These are phyloP conservation scores for Leccinum boreale DNA, from an alignment of 768 basidiomycete genomes.

Conservation along the genomic window DNA sequence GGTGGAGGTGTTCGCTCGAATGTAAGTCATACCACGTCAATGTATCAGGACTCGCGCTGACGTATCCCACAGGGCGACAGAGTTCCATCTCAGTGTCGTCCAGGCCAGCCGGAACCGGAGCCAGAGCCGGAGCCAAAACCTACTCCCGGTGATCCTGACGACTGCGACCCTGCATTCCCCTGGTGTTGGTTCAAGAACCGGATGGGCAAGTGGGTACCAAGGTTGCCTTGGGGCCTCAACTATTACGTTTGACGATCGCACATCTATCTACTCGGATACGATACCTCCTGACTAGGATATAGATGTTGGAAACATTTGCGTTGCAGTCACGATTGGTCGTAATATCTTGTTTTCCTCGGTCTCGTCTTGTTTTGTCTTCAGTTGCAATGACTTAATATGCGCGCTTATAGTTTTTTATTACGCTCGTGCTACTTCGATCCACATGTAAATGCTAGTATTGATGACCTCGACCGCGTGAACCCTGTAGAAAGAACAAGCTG, in stretches of 20 bases:
- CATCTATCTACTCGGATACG: conserved; percentile 7
- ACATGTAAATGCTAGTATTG: neutral
- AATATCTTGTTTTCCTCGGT: neutral
- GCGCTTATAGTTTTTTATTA: neutral
- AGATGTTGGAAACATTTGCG: conserved; percentile 4
- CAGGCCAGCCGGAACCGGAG: conserved; percentile 12
- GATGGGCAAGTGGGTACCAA: conserved; percentile 18
- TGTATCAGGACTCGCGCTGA: neutral
- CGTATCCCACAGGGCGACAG: conserved; percentile 33
- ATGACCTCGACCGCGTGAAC: no score
- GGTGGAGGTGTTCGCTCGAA: conserved; percentile 84
- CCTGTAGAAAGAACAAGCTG: no score
- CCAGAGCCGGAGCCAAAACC: conserved; percentile 29
- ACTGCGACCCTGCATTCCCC: conserved; percentile 18
- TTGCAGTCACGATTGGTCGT: neutral
- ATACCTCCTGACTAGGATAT: conserved; percentile 15
- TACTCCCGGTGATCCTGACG: conserved; percentile 34
- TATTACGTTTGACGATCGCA: conserved; percentile 11
- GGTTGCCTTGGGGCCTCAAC: conserved; percentile 23
- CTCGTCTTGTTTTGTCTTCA: conserved; percentile 10
- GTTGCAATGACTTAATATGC: conserved; percentile 15
- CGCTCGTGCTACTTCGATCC: neutral
- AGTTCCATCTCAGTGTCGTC: conserved; percentile 41
- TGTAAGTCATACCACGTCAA: conserved; percentile 30
- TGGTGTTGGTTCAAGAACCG: conserved; percentile 25